Conservation (phyloP, 2,329 filamentous ascomycete species). For the Neonectria punicea region DNA sequence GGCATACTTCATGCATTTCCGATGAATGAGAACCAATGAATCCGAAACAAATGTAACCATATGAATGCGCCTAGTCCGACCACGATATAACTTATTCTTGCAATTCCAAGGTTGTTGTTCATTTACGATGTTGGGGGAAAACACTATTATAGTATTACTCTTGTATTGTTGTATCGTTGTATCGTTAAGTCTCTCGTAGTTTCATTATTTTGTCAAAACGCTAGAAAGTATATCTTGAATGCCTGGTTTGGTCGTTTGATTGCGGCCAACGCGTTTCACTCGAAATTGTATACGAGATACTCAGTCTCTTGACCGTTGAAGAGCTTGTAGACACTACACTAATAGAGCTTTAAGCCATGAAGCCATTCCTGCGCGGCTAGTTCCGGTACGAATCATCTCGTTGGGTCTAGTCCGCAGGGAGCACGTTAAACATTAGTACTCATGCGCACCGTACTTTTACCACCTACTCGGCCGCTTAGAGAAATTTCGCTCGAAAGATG, state of each 20-base stretch:
- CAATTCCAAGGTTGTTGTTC: neutral
- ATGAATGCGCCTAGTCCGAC: neutral
- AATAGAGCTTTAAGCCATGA: conserved; percentile 1
- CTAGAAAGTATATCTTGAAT: too few species aligned
- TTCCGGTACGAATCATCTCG: neutral
- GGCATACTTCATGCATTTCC: neutral
- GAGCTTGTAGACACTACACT: neutral
- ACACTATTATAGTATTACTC: neutral
- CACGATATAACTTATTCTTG: too few species aligned
- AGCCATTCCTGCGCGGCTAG: conserved; percentile 12
- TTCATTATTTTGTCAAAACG: neutral
- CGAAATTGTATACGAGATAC: conserved; percentile 1
- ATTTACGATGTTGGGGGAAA: neutral
- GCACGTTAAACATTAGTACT: neutral
- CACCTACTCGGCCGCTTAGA: neutral
- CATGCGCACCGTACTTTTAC: neutral
- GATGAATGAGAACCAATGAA: conserved; percentile 5
- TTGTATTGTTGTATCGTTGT: neutral
- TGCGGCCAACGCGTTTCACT: neutral
- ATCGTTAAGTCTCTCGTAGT: neutral
- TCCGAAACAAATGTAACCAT: neutral
- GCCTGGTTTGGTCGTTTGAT: neutral
- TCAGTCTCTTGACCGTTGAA: conserved; percentile 11
- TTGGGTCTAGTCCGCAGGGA: neutral
- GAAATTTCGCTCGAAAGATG: neutral